A percentile compares a stretch with the other conserved stretches of the same genome.
phyloP scores from a whole-genome alignment of 1,139 yeast species.

The Hemisphaericaspora xylofermentans region DNA sequence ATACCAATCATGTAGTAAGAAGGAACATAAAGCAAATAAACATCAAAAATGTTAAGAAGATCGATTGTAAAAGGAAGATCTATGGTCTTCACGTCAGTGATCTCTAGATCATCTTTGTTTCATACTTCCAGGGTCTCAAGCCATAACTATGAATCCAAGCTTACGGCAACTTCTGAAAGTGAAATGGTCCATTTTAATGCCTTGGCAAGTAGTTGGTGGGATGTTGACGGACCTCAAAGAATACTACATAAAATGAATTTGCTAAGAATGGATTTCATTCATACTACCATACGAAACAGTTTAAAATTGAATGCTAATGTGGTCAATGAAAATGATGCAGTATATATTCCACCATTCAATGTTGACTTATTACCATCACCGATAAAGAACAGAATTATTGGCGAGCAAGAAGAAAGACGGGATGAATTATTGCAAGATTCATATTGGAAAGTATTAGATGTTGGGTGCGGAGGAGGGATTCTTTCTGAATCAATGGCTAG shows the following conservation, averaged over 20 bases:
- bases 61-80: not conserved
- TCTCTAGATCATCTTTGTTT: not conserved
- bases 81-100: not conserved
- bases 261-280: conserved; percentile 82
- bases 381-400: conserved; percentile 46
- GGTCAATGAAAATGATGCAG: conserved; percentile 42
- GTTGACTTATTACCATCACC: conserved; percentile 61
- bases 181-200: conserved; percentile 82
- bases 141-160: conserved; percentile 4
- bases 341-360: conserved; percentile 79
- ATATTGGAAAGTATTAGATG: conserved; percentile 64
- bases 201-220: conserved; percentile 95
- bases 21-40: not conserved
- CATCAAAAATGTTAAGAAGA: not conserved
- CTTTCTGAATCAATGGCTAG: conserved; percentile 86
- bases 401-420: conserved; percentile 47
- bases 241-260: conserved; percentile 93
- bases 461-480: conserved; percentile 98
- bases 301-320: conserved; percentile 43
- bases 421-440: conserved; percentile 34
- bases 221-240: conserved; percentile 86
- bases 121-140: not conserved
- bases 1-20: no score
- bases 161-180: conserved; percentile 19
- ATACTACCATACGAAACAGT: conserved; percentile 51